A percentile compares a stretch with the other conserved stretches of the same genome.
phyloP scores from a whole-genome alignment of 2,329 filamentous ascomycete species.

The Gremmenia infestans region DNA sequence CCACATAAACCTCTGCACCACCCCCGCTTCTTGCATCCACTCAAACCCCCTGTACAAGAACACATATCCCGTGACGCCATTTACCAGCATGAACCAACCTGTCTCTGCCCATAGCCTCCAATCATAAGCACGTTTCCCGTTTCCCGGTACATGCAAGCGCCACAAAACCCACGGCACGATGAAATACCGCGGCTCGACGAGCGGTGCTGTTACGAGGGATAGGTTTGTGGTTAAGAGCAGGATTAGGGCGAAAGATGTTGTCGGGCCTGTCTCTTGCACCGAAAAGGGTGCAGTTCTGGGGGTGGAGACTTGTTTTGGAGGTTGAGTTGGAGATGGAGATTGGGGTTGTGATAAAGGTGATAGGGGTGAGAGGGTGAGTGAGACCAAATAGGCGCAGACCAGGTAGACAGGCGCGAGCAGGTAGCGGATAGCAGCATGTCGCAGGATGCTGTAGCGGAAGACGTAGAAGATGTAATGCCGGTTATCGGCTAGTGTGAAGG shows the following conservation, averaged over 20 bases:
- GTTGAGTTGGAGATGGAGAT: constrained; percentile 5
- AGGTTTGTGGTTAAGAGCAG: constrained; percentile 66
- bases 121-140: constrained; percentile 6
- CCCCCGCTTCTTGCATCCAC: constrained; percentile 49
- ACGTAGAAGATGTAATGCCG: constrained; percentile 96
- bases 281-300: not conserved
- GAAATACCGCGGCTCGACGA: constrained; percentile 95
- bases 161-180: constrained; percentile 94
- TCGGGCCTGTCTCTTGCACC: constrained; percentile 5
- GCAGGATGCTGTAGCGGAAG: constrained; percentile 76
- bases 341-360: constrained; percentile 15
- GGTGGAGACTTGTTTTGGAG: constrained; percentile 1
- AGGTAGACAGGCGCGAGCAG: constrained; percentile 66
- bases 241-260: constrained; percentile 49
- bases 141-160: constrained; percentile 67
- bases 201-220: constrained; percentile 78
- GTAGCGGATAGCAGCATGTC: constrained; percentile 60
- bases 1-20: constrained; percentile 79
- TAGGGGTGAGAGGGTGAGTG: constrained; percentile 54
- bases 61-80: constrained; percentile 61
- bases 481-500: constrained; percentile 94
- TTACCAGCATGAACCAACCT: constrained; percentile 62
- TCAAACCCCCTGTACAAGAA: constrained; percentile 65
- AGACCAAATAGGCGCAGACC: constrained; percentile 61
- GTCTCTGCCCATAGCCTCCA: constrained; percentile 55